These are phyloP conservation scores for Neurospora sp. DNA, from an alignment of 495 filamentous ascomycete species.

Conservation along the genomic window DNA sequence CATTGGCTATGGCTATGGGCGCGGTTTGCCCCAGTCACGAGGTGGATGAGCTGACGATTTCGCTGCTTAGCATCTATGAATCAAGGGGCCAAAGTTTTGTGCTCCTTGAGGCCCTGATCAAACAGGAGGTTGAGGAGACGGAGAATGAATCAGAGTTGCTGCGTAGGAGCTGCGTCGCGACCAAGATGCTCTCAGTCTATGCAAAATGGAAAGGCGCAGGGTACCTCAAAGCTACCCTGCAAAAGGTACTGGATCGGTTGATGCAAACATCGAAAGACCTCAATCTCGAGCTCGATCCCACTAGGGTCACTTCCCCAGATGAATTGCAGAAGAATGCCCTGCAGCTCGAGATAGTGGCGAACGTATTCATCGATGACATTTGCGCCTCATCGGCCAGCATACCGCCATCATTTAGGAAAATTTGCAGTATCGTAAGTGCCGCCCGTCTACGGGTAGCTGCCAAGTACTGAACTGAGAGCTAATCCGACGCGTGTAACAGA, in stretches of 20 bases:
- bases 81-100: slow-evolving; percentile 47
- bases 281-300: slow-evolving; percentile 55
- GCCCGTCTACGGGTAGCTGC: background rate
- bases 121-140: slow-evolving; percentile 56
- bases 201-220: slow-evolving; percentile 56
- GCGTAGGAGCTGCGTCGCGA: slow-evolving; percentile 53
- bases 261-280: slow-evolving; percentile 50
- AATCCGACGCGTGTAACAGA: slow-evolving; percentile 21
- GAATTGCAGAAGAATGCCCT: slow-evolving; percentile 51
- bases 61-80: slow-evolving; percentile 57
- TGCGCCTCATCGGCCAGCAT: slow-evolving; percentile 47
- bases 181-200: slow-evolving; percentile 58
- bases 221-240: slow-evolving; percentile 53
- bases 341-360: slow-evolving; percentile 49
- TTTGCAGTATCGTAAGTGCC: slow-evolving; percentile 47
- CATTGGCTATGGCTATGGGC: slow-evolving; percentile 49
- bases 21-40: slow-evolving; percentile 54
- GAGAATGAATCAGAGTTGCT: slow-evolving; percentile 56
- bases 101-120: slow-evolving; percentile 53
- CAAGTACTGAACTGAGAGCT: background rate
- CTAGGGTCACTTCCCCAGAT: slow-evolving; percentile 43
- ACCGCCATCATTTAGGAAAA: slow-evolving; percentile 52
- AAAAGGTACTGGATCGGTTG: slow-evolving; percentile 50
- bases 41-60: slow-evolving; percentile 55
- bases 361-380: slow-evolving; percentile 58